Conservation (phyloP, 225 moss, liverwort and hornwort genomes). For the Ulota crispa region DNA sequence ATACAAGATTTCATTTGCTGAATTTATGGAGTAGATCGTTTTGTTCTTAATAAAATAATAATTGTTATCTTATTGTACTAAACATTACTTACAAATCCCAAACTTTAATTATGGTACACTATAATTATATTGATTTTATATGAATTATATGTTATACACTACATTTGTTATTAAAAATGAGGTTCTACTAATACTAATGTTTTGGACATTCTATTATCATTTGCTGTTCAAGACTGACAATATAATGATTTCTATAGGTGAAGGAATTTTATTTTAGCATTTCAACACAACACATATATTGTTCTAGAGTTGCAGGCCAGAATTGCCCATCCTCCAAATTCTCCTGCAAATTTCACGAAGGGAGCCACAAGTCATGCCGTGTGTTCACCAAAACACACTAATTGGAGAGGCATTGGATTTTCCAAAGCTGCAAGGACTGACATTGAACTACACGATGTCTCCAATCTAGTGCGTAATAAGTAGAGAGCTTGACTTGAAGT, state of each 20-base stretch:
- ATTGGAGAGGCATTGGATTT: neutral
- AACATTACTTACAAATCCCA: too few relatives aligned
- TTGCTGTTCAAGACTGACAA: neutral
- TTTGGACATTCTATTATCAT: neutral
- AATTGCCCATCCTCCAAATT: neutral
- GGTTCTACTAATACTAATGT: too few relatives aligned
- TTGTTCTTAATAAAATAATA: too few relatives aligned
- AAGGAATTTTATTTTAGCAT: neutral
- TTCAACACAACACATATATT: neutral
- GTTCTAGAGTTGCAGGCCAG: neutral
- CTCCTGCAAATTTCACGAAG: neutral
- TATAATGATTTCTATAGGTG: too few relatives aligned
- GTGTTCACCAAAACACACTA: neutral
- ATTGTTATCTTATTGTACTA: too few relatives aligned
- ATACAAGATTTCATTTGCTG: too few relatives aligned
- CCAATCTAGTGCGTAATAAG: too few relatives aligned
- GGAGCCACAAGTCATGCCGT: neutral
- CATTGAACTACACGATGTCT: neutral
- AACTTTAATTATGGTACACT: too few relatives aligned
- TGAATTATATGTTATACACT: too few relatives aligned
- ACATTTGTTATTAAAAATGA: too few relatives aligned
- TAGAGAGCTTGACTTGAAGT: neutral
- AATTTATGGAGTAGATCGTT: too few relatives aligned
- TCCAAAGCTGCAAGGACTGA: neutral
- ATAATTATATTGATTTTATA: too few relatives aligned